Conservation (phyloP, 768 basidiomycete genomes). For the Rhizopogon sp. region DNA sequence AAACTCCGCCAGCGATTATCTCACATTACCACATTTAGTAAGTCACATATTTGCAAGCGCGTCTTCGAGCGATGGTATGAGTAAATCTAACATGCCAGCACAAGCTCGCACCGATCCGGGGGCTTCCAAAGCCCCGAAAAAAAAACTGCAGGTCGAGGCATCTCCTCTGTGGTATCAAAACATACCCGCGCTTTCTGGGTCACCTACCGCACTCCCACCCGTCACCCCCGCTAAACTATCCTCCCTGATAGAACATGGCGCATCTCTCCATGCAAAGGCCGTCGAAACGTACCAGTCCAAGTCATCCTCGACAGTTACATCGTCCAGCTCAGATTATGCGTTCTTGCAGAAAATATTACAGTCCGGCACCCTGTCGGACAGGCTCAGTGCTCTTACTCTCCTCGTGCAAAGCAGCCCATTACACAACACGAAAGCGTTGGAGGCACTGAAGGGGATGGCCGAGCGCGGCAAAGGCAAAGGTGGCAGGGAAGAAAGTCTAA, state of each 20-base stretch:
- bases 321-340: constrained; percentile 61
- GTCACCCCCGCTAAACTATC: constrained; percentile 42
- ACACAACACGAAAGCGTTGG: constrained; percentile 79
- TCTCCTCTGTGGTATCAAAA: constrained; percentile 53
- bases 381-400: constrained; percentile 85
- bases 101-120: constrained; percentile 2
- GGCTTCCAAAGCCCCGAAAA: constrained; percentile 4
- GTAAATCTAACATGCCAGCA: neutral
- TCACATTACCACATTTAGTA: too few relatives aligned
- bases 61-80: too few relatives aligned
- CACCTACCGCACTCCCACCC: constrained; percentile 22
- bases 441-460: constrained; percentile 69
- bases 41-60: neutral
- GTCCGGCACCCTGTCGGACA: constrained; percentile 87
- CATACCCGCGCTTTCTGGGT: constrained; percentile 34
- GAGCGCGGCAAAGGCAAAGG: constrained; percentile 78
- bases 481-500: constrained; percentile 88
- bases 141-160: constrained; percentile 23
- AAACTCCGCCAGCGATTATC: too few relatives aligned
- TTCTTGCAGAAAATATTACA: constrained; percentile 85
- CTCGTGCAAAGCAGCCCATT: constrained; percentile 85
- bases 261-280: constrained; percentile 40
- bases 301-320: constrained; percentile 38
- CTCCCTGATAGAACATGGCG: constrained; percentile 40
- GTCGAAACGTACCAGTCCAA: constrained; percentile 44